phyloP scores from a whole-genome alignment of 345 rosid genomes.

The Melaleuca alternifolia region DNA sequence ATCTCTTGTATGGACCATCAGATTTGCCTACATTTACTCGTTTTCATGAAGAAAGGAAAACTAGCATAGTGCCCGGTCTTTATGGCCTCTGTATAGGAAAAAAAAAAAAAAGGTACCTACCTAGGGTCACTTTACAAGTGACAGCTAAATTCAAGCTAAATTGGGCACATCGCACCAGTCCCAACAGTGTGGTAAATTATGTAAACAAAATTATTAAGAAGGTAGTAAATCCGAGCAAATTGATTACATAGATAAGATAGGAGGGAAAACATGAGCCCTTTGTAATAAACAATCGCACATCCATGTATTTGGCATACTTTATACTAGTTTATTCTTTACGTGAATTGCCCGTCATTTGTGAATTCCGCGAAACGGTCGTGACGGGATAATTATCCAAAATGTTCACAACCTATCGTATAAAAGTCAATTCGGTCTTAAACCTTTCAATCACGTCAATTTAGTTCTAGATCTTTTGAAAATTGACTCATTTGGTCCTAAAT shows the following conservation, averaged over 20 bases:
- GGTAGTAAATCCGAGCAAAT: not conserved
- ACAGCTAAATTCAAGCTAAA: not conserved
- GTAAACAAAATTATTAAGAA: not conserved
- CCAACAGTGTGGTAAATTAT: too few relatives aligned
- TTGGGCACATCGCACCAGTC: too few relatives aligned
- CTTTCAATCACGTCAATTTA: too few relatives aligned
- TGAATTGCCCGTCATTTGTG: not conserved
- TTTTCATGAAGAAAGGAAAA: not conserved
- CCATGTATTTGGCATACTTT: not conserved
- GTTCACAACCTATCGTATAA: too few relatives aligned
- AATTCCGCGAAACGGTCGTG: accelerated
- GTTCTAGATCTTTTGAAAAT: too few relatives aligned
- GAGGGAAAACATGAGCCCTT: not conserved
- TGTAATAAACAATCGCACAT: not conserved
- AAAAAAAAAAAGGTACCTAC: not conserved
- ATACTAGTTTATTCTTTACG: not conserved
- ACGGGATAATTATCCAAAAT: not conserved
- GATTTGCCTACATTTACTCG: not conserved
- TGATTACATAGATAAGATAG: not conserved
- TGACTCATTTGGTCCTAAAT: too few relatives aligned
- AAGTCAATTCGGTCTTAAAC: too few relatives aligned
- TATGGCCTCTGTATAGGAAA: not conserved
- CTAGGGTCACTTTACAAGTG: not conserved
- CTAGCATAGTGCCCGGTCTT: not conserved
- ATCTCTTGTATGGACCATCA: too few relatives aligned